Evolutionary conservation across 2,329 filamentous ascomycete genomes (phyloP).

Genomic region (Geoglossum cookeanum): DNA sequence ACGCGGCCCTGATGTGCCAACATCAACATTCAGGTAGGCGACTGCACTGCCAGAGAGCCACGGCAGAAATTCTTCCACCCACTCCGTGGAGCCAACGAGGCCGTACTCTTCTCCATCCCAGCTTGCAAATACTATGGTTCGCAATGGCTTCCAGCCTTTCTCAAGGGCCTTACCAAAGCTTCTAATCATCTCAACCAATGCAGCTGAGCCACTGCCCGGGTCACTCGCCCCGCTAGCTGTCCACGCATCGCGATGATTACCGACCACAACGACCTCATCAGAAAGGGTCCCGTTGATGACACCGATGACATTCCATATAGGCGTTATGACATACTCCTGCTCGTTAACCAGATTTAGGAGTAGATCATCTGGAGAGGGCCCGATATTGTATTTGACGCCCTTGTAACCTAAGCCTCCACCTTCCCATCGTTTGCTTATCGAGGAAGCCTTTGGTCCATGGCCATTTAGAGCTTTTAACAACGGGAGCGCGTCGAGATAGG

Average conservation of each 20-base stretch:
- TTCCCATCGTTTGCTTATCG: constrained; percentile 56
- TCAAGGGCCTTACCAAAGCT: constrained; percentile 53
- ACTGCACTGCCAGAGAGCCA: constrained; percentile 59
- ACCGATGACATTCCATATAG: constrained; percentile 82
- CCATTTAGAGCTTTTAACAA: constrained; percentile 83
- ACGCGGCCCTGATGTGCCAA: constrained; percentile 44
- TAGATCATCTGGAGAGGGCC: constrained; percentile 55
- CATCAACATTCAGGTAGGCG: constrained; percentile 75
- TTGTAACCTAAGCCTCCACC: constrained; percentile 58
- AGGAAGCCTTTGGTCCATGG: constrained; percentile 56
- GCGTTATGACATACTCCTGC: constrained; percentile 65
- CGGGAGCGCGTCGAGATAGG: constrained; percentile 69
- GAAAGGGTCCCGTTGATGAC: constrained; percentile 72
- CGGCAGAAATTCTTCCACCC: constrained; percentile 76
- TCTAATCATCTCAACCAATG: constrained; percentile 59
- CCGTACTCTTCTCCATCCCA: constrained; percentile 66
- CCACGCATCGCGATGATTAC: constrained; percentile 89
- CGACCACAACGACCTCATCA: constrained; percentile 72
- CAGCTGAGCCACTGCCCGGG: constrained; percentile 65
- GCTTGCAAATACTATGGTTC: constrained; percentile 72
- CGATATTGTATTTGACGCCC: constrained; percentile 69
- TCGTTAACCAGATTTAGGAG: constrained; percentile 58
- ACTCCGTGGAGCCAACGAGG: constrained; percentile 71
- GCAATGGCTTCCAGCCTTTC: constrained; percentile 63
- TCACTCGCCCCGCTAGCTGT: constrained; percentile 69